phyloP scores from a whole-genome alignment of 179 eudicot species.

The Actinidia arguta region DNA sequence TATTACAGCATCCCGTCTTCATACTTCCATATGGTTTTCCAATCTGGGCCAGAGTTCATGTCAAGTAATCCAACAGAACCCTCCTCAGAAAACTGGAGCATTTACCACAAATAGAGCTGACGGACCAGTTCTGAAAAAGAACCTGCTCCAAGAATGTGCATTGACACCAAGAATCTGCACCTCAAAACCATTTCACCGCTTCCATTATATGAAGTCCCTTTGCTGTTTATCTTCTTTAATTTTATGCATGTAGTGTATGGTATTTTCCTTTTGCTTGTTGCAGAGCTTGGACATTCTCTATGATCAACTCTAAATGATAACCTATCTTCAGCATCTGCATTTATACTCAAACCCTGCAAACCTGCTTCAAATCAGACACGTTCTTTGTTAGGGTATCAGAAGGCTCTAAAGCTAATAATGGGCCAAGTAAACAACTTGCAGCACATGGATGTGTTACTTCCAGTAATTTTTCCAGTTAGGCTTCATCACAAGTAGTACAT shows the following conservation, averaged over 20 bases:
- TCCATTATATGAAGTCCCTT: no score
- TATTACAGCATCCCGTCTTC: conserved; percentile 75
- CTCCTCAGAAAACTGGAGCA: conserved; percentile 36
- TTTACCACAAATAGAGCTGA: conserved; percentile 47
- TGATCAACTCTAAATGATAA: no score
- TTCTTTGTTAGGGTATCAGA: conserved; percentile 48
- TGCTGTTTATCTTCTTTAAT: no score
- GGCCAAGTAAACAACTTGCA: conserved; percentile 55
- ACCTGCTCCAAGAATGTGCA: conserved; percentile 49
- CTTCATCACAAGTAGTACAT: conserved; percentile 57
- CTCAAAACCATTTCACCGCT: no score
- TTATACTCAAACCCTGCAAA: conserved; percentile 39
- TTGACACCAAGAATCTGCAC: no score
- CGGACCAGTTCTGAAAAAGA: conserved; percentile 46
- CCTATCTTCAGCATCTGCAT: no score
- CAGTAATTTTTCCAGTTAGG: conserved; percentile 37
- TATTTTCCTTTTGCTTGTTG: neutral
- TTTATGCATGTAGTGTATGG: no score
- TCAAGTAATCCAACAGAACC: conserved; percentile 52
- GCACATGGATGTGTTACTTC: conserved; percentile 43
- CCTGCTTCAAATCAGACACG: conserved; percentile 50
- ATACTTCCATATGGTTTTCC: conserved; percentile 69
- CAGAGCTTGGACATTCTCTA: no score
- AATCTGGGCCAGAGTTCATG: conserved; percentile 56
- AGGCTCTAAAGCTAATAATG: conserved; percentile 46